phyloP scores from a whole-genome alignment of 495 filamentous ascomycete species.

The Podospora conica region DNA sequence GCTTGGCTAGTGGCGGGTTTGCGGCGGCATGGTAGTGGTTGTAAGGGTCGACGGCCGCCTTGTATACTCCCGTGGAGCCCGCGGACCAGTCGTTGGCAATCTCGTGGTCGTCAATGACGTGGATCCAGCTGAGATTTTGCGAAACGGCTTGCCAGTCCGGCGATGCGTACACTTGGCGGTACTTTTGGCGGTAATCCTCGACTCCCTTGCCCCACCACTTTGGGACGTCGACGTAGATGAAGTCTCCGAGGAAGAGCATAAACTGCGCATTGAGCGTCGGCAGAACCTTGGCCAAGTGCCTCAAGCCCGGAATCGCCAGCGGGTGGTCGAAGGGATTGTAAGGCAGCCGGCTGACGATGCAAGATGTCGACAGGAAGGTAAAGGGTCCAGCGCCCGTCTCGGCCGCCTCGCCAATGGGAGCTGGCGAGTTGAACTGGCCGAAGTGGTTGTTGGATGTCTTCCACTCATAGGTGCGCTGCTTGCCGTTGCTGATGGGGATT shows the following conservation, averaged over 20 bases:
- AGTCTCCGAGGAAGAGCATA: constrained; percentile 98
- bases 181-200: constrained; percentile 80
- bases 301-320: constrained; percentile 71
- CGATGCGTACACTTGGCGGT: constrained; percentile 87
- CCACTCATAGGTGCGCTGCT: constrained; percentile 69
- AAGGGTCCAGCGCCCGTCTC: constrained; percentile 57
- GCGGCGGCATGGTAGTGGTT: constrained; percentile 73
- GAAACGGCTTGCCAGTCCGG: constrained; percentile 73
- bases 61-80: constrained; percentile 66
- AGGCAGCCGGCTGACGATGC: constrained; percentile 83
- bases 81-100: constrained; percentile 85
- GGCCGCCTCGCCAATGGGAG: constrained; percentile 49
- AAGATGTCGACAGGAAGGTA: constrained; percentile 85
- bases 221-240: constrained; percentile 95
- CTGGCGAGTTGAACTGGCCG: constrained; percentile 67
- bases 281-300: constrained; percentile 58
- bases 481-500: constrained; percentile 45
- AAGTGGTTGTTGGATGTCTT: constrained; percentile 74
- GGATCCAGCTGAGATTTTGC: constrained; percentile 83
- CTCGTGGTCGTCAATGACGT: constrained; percentile 94
- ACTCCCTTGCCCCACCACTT: constrained; percentile 62
- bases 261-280: constrained; percentile 65
- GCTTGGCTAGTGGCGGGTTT: constrained; percentile 65
- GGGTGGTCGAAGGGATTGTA: constrained; percentile 80
- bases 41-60: constrained; percentile 77